Evolutionary conservation across 2,329 filamentous ascomycete genomes (phyloP).

Genomic region (Sphaerulina vaccinii): DNA sequence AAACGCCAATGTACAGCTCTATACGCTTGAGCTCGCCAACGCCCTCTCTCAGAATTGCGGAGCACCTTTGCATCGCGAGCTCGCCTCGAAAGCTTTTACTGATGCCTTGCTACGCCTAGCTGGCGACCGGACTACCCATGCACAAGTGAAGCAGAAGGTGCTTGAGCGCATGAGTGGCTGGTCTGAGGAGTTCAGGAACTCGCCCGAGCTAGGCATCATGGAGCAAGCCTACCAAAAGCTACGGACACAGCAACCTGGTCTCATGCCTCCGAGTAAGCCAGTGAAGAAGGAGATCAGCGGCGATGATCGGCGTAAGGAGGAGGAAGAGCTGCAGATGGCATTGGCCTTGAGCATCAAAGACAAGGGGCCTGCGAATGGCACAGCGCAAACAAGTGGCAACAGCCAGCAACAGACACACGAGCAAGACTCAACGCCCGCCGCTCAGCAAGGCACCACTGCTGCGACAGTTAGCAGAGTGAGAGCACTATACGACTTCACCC

Average conservation of each 20-base stretch:
- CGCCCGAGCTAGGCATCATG: slow-evolving; percentile 95
- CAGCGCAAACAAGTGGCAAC: slow-evolving; percentile 22
- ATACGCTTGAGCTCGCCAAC: slow-evolving; percentile 91
- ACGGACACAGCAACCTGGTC: slow-evolving; percentile 73
- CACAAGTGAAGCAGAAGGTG: slow-evolving; percentile 95
- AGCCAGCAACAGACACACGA: slow-evolving; percentile 35
- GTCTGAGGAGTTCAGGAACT: slow-evolving; percentile 88
- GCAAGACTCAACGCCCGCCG: slow-evolving; percentile 41
- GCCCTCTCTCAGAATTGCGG: slow-evolving; percentile 91
- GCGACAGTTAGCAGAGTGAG: slow-evolving; percentile 93
- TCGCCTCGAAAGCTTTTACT: slow-evolving; percentile 89
- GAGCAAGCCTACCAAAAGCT: slow-evolving; percentile 87
- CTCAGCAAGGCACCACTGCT: slow-evolving; percentile 76
- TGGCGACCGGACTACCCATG: slow-evolving; percentile 89
- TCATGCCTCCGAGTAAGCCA: slow-evolving; percentile 84
- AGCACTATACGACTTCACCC: slow-evolving; percentile 90
- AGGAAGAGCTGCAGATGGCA: slow-evolving; percentile 96
- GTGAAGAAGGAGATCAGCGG: slow-evolving; percentile 91
- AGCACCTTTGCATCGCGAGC: slow-evolving; percentile 78
- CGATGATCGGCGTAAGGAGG: slow-evolving; percentile 86
- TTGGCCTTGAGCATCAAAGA: slow-evolving; percentile 90
- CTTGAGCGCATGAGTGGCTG: slow-evolving; percentile 94
- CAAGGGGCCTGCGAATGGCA: slow-evolving; percentile 51
- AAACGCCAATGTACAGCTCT: slow-evolving; percentile 94
- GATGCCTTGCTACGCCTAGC: slow-evolving; percentile 88